Evolutionary conservation across 495 filamentous ascomycete genomes (phyloP), one percentile per base, ranked within the genome.

Genomic region (Alectoria sarmentosa): DNA sequence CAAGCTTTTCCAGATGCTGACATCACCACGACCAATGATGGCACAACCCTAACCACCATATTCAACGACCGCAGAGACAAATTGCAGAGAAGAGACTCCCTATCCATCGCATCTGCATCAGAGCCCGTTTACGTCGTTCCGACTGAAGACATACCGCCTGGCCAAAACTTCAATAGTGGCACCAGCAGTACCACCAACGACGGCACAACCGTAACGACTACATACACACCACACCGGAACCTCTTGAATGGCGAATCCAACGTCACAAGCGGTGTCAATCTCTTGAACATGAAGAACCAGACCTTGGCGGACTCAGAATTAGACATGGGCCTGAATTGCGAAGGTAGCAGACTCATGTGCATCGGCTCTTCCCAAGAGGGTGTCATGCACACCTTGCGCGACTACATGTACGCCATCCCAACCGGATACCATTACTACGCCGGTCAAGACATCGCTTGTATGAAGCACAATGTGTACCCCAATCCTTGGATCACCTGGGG

Each of bases 381-480:
- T 21, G 38, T 59, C 21, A 59, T 59, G 57, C 57, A 59, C 38
- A 42, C 38, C 57, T 8, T 59, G 36, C 57, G 57, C 57, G 57
- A 59, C 38, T 59, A 59, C 57, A 59, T 41, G 57, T 54, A 54
- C 28, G 38, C 57, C 34, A 48, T 49, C 23, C 39, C 34, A n/a
- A n/a, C 34, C 9, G 21, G 36, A 11, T 37, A 64, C 62, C 34
- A 7, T 17, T 64, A 64, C 49, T 38, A 36, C 19, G 19, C 30
- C 2, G 36, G 49, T 11, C 62, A 64, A 38, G n/a, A 58, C 3
- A 64, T 64, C 19, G 62, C 49, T 37, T 64, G 62, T 38, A 44
- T 39, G 28, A 26, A 28, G 23, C 42, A 62, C 46, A 15, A 36
- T 13, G 7, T 62, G 37, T 57, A 38, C 23, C 37, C 32, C 19